Percentiles rank a stretch among this genome's conserved stretches.
These are phyloP conservation scores for Naganishia onofrii DNA, from an alignment of 768 basidiomycete species.

Conservation along the genomic window DNA sequence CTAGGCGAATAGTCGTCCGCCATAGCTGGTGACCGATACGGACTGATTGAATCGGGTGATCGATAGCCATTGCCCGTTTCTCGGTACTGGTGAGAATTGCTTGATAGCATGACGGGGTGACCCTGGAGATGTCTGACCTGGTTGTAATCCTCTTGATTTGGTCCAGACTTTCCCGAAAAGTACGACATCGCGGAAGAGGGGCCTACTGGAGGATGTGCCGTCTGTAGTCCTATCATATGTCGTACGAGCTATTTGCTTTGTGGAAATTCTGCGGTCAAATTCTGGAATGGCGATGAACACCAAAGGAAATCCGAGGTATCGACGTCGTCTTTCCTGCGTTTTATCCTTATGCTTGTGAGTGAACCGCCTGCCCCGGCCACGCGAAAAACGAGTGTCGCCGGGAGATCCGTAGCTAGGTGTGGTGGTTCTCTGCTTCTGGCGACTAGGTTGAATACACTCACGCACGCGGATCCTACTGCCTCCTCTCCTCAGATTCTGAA, in stretches of 20 bases:
- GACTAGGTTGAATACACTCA: not conserved
- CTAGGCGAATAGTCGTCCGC: slow-evolving; percentile 17
- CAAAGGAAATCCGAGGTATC: not conserved
- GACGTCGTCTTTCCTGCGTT: too few species aligned
- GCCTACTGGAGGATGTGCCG: not conserved
- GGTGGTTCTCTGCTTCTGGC: not conserved
- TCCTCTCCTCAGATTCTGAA: not conserved
- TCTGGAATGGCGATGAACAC: not conserved
- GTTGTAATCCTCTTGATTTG: not conserved
- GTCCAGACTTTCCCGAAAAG: not conserved
- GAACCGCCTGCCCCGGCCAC: not conserved
- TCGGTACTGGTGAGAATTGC: slow-evolving; percentile 17
- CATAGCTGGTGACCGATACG: slow-evolving; percentile 17
- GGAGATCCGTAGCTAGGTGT: not conserved
- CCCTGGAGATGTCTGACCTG: slow-evolving; percentile 1
- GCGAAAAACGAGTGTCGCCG: not conserved
- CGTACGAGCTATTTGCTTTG: not conserved
- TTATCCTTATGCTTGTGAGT: too few species aligned
- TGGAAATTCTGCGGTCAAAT: not conserved
- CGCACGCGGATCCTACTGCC: not conserved
- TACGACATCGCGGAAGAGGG: slow-evolving; percentile 9
- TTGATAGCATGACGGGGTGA: not conserved
- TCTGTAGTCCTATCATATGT: slow-evolving; percentile 13
- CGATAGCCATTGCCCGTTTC: slow-evolving; percentile 3
- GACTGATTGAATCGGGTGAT: slow-evolving; percentile 10